Conservation (phyloP, 164 flowering plant species). For the Annona squamosa region DNA sequence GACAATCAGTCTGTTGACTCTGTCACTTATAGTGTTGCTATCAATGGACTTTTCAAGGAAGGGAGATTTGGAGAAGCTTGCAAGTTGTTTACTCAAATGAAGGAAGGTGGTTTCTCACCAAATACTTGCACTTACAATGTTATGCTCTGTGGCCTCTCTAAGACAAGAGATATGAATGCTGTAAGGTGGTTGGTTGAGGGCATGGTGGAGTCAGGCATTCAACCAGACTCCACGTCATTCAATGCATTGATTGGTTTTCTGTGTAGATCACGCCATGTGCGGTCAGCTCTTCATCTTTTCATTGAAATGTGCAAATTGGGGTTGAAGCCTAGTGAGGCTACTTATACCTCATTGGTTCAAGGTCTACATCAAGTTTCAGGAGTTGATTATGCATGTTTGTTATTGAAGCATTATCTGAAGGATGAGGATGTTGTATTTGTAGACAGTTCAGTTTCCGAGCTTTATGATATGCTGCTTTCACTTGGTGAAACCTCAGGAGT, state of each 20-base stretch:
- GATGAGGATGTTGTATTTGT: constrained; percentile 10
- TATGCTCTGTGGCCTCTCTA: constrained; percentile 38
- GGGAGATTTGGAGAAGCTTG: constrained; percentile 39
- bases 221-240: constrained; percentile 15
- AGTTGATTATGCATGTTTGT: constrained; percentile 11
- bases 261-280: constrained; percentile 12
- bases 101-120: constrained; percentile 41
- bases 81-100: constrained; percentile 43
- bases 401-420: constrained; percentile 10
- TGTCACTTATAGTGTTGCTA: constrained; percentile 45
- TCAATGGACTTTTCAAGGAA: constrained; percentile 40
- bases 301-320: constrained; percentile 25
- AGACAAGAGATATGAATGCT: constrained; percentile 27
- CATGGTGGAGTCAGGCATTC: constrained; percentile 29
- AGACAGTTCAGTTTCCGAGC: neutral
- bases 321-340: constrained; percentile 25
- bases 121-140: constrained; percentile 32
- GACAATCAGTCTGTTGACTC: constrained; percentile 40
- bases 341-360: constrained; percentile 7
- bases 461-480: neutral
- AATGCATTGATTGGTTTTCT: constrained; percentile 23
- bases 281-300: constrained; percentile 20
- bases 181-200: constrained; percentile 30
- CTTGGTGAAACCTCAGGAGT: neutral
- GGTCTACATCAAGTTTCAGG: constrained; percentile 14